Conservation (phyloP, 176 grass and related monocot genomes). For the Tuctoria greenei region DNA sequence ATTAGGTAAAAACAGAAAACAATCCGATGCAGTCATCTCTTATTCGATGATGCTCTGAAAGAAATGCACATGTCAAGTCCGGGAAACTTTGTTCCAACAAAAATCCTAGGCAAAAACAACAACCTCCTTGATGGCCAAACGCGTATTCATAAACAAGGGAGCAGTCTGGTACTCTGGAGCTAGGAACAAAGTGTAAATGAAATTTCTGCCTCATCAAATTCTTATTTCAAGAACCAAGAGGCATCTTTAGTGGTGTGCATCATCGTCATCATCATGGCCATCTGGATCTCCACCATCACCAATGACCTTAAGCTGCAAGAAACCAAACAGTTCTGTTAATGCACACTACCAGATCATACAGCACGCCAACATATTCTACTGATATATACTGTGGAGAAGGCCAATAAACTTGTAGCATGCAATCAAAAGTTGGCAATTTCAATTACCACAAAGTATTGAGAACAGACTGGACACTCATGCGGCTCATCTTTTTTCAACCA, state of each 20-base stretch:
- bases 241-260: conserved; percentile 55
- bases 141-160: conserved; percentile 51
- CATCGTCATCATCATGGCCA: conserved; percentile 59
- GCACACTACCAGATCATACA: too few species aligned
- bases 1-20: conserved; percentile 28
- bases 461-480: conserved; percentile 92
- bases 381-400: neutral
- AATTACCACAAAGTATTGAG: conserved; percentile 94
- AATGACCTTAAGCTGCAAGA: conserved; percentile 88
- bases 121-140: conserved; percentile 61
- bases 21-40: conserved; percentile 48
- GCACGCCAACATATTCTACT: neutral
- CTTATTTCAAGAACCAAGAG: conserved; percentile 46
- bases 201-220: conserved; percentile 47
- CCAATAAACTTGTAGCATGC: conserved; percentile 7
- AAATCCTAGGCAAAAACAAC: conserved; percentile 52
- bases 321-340: neutral
- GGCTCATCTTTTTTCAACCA: conserved; percentile 98
- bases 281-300: conserved; percentile 91
- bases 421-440: conserved; percentile 1
- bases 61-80: conserved; percentile 43
- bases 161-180: conserved; percentile 41
- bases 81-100: conserved; percentile 35
- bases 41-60: conserved; percentile 60
- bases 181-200: conserved; percentile 35